These are phyloP conservation scores for Nevesoporus exiguus DNA, from an alignment of 768 basidiomycete genomes.

Conservation along the genomic window DNA sequence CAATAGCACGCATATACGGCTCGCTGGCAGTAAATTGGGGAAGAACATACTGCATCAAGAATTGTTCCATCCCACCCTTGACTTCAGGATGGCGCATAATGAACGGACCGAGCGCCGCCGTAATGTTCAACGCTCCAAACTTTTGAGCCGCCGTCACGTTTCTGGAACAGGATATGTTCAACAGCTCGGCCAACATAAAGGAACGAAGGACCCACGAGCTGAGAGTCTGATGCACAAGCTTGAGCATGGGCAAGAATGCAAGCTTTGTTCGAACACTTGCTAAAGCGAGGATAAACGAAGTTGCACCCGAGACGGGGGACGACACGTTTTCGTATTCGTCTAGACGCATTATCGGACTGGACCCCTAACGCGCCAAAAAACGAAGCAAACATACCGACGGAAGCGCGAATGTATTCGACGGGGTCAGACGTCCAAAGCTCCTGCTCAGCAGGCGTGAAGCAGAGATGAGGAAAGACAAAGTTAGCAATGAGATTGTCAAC, in stretches of 20 bases:
- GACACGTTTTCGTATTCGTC: constrained; percentile 82
- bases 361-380: background rate
- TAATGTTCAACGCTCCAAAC: constrained; percentile 85
- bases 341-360: constrained; percentile 25
- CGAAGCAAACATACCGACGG: constrained; percentile 52
- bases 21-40: constrained; percentile 66
- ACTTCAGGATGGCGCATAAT: constrained; percentile 86
- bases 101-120: constrained; percentile 67
- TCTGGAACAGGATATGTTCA: constrained; percentile 24
- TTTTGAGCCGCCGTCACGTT: constrained; percentile 58
- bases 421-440: constrained; percentile 80
- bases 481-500: constrained; percentile 71
- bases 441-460: constrained; percentile 65
- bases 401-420: constrained; percentile 73
- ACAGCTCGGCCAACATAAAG: background rate
- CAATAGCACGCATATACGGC: constrained; percentile 75
- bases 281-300: constrained; percentile 74
- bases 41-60: constrained; percentile 69
- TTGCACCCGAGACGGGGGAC: constrained; percentile 74
- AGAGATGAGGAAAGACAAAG: constrained; percentile 85
- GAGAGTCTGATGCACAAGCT: constrained; percentile 73
- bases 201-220: constrained; percentile 45
- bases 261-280: constrained; percentile 76
- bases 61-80: constrained; percentile 71
- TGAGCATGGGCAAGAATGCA: constrained; percentile 78